Conservation (phyloP, 2,329 filamentous ascomycete species). For the Aspergillus transmontanensis region DNA sequence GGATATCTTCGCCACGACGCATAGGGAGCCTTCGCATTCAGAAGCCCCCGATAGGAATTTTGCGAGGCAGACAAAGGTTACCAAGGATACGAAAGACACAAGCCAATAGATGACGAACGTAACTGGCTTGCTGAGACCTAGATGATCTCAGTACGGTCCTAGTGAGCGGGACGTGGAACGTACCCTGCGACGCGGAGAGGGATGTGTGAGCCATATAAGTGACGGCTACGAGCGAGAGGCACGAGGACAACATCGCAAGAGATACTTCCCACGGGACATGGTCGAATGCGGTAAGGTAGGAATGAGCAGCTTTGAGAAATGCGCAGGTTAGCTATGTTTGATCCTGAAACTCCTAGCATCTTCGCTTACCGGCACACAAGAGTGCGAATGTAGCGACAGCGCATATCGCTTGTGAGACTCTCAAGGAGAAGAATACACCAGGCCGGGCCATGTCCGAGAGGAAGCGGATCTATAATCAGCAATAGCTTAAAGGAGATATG, state of each 20-base stretch:
- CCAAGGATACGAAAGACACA: background rate
- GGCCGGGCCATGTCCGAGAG: background rate
- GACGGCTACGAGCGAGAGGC: background rate
- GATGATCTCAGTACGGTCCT: background rate
- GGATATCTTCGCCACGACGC: background rate
- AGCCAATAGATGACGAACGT: background rate
- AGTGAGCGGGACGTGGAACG: background rate
- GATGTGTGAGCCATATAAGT: background rate
- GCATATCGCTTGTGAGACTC: background rate
- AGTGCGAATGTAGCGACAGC: background rate
- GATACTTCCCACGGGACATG: background rate
- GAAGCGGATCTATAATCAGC: background rate
- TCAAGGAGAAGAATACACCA: background rate
- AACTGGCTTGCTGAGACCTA: background rate
- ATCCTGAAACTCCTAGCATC: accelerated
- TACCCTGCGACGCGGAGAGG: background rate
- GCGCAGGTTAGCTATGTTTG: accelerated
- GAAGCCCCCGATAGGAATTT: background rate
- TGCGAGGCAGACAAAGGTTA: background rate
- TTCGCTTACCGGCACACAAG: background rate
- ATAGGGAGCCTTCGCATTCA: background rate
- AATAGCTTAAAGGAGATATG: background rate
- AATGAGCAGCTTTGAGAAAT: background rate
- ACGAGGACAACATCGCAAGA: background rate
- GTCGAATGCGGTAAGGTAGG: background rate